Percentiles rank a stretch among this genome's conserved stretches.
Conservation (phyloP, 257 asterid genomes). For the Verbascum thapsus region DNA sequence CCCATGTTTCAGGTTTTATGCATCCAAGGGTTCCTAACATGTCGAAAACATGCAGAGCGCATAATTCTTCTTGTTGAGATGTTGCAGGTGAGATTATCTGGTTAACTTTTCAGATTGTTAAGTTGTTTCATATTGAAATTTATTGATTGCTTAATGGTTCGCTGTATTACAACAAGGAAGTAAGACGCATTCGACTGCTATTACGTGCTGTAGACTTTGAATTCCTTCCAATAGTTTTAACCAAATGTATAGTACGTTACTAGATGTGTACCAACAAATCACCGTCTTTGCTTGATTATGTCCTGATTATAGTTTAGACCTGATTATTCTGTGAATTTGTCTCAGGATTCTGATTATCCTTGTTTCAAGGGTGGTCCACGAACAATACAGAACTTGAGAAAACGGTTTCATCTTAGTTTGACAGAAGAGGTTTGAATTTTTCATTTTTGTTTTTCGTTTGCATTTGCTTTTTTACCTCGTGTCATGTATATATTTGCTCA, state of each 20-base stretch:
- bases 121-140: no score
- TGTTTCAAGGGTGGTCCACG: constrained; percentile 98
- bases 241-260: neutral
- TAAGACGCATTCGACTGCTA: no score
- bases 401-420: constrained; percentile 93
- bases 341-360: constrained; percentile 96
- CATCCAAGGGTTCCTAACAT: constrained; percentile 94
- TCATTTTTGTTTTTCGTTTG: neutral
- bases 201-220: no score
- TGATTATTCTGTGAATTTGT: constrained; percentile 25
- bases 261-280: neutral
- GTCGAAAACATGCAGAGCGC: constrained; percentile 95
- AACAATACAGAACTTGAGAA: constrained; percentile 95
- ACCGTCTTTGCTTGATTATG: no score
- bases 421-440: constrained; percentile 97
- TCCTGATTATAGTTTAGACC: no score
- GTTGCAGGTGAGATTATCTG: constrained; percentile 93
- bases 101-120: no score
- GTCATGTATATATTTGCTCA: constrained; percentile 6
- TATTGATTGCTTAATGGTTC: no score
- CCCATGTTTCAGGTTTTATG: constrained; percentile 52
- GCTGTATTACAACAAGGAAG: no score
- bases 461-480: constrained; percentile 19
- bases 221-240: no score
- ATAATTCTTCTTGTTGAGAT: constrained; percentile 96